Base-by-base conservation (phyloP, 345 rosid species). In the Melastoma malabathricum region DNA sequence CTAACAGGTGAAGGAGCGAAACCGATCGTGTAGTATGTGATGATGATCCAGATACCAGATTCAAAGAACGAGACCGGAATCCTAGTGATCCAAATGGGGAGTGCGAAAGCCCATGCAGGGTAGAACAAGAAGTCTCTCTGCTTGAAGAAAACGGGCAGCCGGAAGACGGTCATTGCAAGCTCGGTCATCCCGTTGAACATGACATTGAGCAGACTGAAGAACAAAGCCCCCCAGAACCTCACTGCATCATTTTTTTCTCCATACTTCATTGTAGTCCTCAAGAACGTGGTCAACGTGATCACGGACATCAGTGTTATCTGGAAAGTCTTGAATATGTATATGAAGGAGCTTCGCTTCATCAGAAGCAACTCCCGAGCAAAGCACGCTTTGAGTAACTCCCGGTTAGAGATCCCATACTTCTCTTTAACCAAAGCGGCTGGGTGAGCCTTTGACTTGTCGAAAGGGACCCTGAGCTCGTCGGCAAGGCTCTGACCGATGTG, bases 81-180 rank as follows among this genome's bases (percentile, higher is more conserved):
- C 48, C 73, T 64, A 18, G 80, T 61, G 55, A 83, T 52, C 64
- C 82, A 83, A 6, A 73, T 53, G 22, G 93, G 84, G 53, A 83
- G 20, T 0, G 85, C 64, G 39, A 69, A 83, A 4, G 81, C 77
- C 93, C 88, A 80, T 0, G 88, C 63, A 1, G 93, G 93, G 55
- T 67, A 83, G 62, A 80, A 83, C 23, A 68, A 48, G 60, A 70
- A 62, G 39, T 69, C 76, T 5, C 93, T 75, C 71, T 83, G 93
- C 70, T 83, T 83, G 67, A 69, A 83, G 70, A 83, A 80, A 44
- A 83, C 87, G 5, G 85, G 88, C 65, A 84, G 88, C 72, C 76
- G 72, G 49, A 64, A 69, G n/a, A 84, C 74, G 15, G 88, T 77
- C 83, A 84, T 74, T 0, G 93, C 73, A 1, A 84, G 64, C 68